Base-by-base conservation (phyloP, 805 yeast species). In the Candida koratica region DNA sequence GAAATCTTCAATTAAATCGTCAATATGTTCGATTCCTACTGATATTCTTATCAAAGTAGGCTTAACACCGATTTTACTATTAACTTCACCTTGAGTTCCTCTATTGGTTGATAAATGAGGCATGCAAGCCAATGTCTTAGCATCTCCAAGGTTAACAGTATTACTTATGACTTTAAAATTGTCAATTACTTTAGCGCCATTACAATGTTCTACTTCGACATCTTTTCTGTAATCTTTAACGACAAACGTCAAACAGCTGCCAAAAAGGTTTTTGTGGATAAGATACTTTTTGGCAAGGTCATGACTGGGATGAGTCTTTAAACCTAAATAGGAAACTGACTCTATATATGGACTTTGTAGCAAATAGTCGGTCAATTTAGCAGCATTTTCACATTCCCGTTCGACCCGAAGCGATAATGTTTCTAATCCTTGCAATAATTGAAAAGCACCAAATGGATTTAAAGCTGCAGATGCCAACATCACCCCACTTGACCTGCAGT, bases 291-390 rank as follows among this genome's bases (percentile, higher is more conserved):
- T 81, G 34, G 95, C 90, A 42, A 73, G 72, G 51, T 76, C 84
- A 59, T 89, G 94, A 56, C 81, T 77, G 49, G 80, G 80, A 45
- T 80, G 84, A 28, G 83, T 74, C 49, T 76, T 78, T 43, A 89
- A 73, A 48, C 97, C 97, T 38, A 95, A 89, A 55, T 90, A 89
- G 6, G 94, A 83, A 22, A 90, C 97, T 89, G 94, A 84, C 18
- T 80, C 64, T 28, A 89, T 95, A 56, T 84, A 67, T 25, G 79
- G 78, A 14, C 82, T 73, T 37, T 64, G 60, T 58, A 84, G 87
- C 48, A 90, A 71, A 66, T 73, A 81, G 55, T 75, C 59, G 16
- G 96, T 96, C 45, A 90, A 73, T 48, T 76, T 77, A 48, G 83
- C 63, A 13, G 97, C 83, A 58, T 90, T 90, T 47, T 73, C 61